Evolutionary conservation across 2,329 filamentous ascomycete genomes (phyloP).

Genomic region (Drechslerella dactyloides): DNA sequence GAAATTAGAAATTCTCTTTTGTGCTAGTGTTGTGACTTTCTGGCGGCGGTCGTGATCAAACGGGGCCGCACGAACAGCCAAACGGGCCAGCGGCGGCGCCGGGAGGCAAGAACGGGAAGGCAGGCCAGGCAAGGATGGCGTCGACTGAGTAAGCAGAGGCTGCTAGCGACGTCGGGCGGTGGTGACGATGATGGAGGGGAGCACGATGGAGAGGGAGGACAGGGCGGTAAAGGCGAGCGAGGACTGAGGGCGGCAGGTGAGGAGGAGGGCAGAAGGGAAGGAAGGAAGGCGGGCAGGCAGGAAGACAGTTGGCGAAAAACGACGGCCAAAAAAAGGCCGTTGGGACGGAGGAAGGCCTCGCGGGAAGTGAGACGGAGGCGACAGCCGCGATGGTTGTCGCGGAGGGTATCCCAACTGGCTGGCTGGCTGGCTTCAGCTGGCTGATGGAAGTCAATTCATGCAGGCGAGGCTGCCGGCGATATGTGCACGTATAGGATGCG

Average conservation of each 20-base stretch:
- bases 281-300: slow-evolving; percentile 8
- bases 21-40: slow-evolving; percentile 46
- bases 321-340: neutral
- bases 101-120: slow-evolving; percentile 23
- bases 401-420: too few relatives aligned
- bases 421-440: too few relatives aligned
- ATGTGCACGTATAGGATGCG: too few relatives aligned
- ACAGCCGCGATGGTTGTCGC: neutral
- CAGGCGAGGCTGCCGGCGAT: too few relatives aligned
- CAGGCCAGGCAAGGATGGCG: too few relatives aligned
- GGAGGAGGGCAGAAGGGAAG: slow-evolving; percentile 9
- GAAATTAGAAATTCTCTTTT: slow-evolving; percentile 52
- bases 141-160: slow-evolving; percentile 3
- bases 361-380: neutral
- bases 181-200: slow-evolving; percentile 24
- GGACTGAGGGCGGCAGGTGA: slow-evolving; percentile 17
- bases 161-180: slow-evolving; percentile 19
- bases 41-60: slow-evolving; percentile 37
- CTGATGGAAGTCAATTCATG: too few relatives aligned
- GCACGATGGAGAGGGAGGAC: neutral
- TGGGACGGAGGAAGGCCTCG: neutral
- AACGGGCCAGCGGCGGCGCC: slow-evolving; percentile 42
- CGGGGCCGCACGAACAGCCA: slow-evolving; percentile 32
- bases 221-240: slow-evolving; percentile 21
- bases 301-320: slow-evolving; percentile 13